Evolutionary conservation across 2,329 filamentous ascomycete species (phyloP).

Genomic region (Ploettnerulaceae sp.): DNA sequence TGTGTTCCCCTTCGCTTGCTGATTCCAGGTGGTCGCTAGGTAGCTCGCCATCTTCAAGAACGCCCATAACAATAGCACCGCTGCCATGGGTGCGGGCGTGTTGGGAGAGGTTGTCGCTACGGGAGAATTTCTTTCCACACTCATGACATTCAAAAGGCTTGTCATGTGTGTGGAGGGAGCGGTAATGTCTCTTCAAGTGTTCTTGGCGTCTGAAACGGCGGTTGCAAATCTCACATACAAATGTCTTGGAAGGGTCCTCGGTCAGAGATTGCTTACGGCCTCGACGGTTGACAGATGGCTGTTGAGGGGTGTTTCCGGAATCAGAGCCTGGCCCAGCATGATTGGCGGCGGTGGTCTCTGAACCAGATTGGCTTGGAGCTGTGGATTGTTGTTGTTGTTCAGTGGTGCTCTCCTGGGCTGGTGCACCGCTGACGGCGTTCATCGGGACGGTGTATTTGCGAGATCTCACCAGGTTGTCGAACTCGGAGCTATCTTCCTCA

Average conservation of each 20-base stretch:
- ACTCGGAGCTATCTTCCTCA: constrained; percentile 34
- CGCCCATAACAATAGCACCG: constrained; percentile 85
- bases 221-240: constrained; percentile 93
- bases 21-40: constrained; percentile 40
- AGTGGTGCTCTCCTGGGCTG: constrained; percentile 28
- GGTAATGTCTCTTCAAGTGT: constrained; percentile 97
- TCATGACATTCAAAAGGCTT: constrained; percentile 98
- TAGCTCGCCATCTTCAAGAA: constrained; percentile 67
- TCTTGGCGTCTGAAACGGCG: constrained; percentile 97
- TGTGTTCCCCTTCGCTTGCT: constrained; percentile 52
- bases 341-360: constrained; percentile 37
- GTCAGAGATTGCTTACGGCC: constrained; percentile 98
- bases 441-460: constrained; percentile 35
- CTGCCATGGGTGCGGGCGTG: constrained; percentile 91
- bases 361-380: constrained; percentile 40
- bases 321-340: constrained; percentile 40
- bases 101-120: constrained; percentile 94
- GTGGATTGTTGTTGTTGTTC: constrained; percentile 29
- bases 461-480: constrained; percentile 34
- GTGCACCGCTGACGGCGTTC: constrained; percentile 29
- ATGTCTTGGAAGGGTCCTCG: constrained; percentile 97
- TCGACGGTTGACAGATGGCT: constrained; percentile 73
- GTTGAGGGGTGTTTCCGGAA: constrained; percentile 31
- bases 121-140: constrained; percentile 98
- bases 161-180: constrained; percentile 95